Base-by-base conservation (phyloP, 192 early-diverging fungal genomes). In the Geranomyces variabilis region DNA sequence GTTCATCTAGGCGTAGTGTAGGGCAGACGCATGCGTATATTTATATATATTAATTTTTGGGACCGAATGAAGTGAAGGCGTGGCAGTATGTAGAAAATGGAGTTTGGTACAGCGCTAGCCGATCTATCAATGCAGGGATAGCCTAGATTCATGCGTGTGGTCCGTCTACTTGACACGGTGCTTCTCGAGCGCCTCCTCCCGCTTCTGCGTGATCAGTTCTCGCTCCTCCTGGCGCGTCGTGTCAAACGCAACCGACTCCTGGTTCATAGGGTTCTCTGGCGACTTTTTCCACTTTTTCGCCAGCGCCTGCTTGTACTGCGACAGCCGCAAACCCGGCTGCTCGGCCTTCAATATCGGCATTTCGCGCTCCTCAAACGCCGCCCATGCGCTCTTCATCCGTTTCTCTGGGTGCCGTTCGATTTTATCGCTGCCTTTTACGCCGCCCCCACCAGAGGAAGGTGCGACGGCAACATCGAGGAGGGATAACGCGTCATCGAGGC, bases 321-420 rank as follows among this genome's bases (percentile, higher is more conserved):
- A 87, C 73, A 89, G 77, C 41, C 95, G 87, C 71, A 96, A 79
- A 24, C 83, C 83, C 0, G 92, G 93, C 75, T 94, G 84, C 71
- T 96, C 95, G 49, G 75, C 74, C 83, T 92, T 93, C 68, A 96
- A 69, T 2, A 77, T 71, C 19, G 89, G 85, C 77, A 91, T 76
- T 77, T 93, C 89, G 36, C 89, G 82, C 33, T 93, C 93, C 64
- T 80, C 81, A 65, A 80, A 83, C 7, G 75, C 78, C 0, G 81
- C 81, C 78, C 78, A 83, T 2, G 81, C 81, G 53, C 70, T 73
- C 70, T 83, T 83, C 78, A 83, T 80, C 19, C 95, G 84, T 67
- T 91, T 86, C 79, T 96, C 95, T 10, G 95, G 95, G 78, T 96
- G 95, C 44, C 89, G 86, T 67, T 96, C 95, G 33, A 95, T 77